These are phyloP conservation scores for Globisporangium sylvaticum DNA, from an alignment of 352 stramenopile genomes.

Conservation along the genomic window DNA sequence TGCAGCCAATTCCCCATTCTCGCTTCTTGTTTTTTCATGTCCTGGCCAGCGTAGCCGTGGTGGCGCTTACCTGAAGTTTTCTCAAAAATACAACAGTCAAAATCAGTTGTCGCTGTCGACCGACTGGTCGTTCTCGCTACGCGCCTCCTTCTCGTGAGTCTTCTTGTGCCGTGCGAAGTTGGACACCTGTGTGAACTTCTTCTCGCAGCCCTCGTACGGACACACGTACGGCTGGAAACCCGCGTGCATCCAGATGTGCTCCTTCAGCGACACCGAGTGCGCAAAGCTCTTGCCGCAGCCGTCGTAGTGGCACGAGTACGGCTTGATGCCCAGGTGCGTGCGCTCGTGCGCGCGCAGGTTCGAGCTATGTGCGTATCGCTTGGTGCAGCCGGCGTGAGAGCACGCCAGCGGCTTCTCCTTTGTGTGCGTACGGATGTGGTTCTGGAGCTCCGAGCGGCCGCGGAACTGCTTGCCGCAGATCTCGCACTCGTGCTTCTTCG, in stretches of 20 bases:
- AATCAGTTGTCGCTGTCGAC: slow-evolving; percentile 44
- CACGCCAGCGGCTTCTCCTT: slow-evolving; percentile 89
- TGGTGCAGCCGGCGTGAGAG: slow-evolving; percentile 80
- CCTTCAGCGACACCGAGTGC: slow-evolving; percentile 88
- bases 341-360: slow-evolving; percentile 90
- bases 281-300: slow-evolving; percentile 89
- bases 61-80: background rate
- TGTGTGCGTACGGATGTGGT: slow-evolving; percentile 89
- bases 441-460: slow-evolving; percentile 77
- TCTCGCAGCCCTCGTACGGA: slow-evolving; percentile 85
- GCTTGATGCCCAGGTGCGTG: slow-evolving; percentile 88
- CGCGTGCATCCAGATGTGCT: slow-evolving; percentile 91
- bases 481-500: slow-evolving; percentile 82
- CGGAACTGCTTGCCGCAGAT: slow-evolving; percentile 86
- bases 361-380: slow-evolving; percentile 88
- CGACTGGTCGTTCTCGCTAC: slow-evolving; percentile 38
- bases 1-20: background rate
- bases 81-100: background rate
- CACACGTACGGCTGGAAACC: slow-evolving; percentile 90
- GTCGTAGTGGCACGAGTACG: slow-evolving; percentile 88
- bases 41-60: background rate
- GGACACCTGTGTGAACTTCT: slow-evolving; percentile 88
- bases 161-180: slow-evolving; percentile 88
- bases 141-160: slow-evolving; percentile 78
- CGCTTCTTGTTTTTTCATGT: background rate